Base-by-base conservation (phyloP, 192 early-diverging fungal genomes). In the Coemansia sp. region DNA sequence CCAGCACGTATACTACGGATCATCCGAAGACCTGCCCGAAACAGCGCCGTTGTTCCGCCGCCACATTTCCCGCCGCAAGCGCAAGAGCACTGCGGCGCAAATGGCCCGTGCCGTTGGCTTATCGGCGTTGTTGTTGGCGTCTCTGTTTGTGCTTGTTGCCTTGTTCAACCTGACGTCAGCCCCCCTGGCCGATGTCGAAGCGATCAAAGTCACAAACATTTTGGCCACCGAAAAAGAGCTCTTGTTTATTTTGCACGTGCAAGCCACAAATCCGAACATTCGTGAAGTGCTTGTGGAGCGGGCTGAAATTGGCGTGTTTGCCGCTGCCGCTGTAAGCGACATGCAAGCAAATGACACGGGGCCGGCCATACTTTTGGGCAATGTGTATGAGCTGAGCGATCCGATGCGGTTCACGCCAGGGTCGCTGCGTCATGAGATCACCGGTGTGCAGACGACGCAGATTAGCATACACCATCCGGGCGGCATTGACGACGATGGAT, bases 211-310 rank as follows among this genome's bases (percentile, higher is more conserved):
- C 43, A 71, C 81, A 16, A 74, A 85, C 52, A 85, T 89, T 4
- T 61, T 89, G 47, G 85, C 88, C 8, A 81, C 88, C 4, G 86
- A 89, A 24, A 88, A 87, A 66, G 87, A 88, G 63, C 72, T 89
- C 22, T 81, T 89, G 23, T 88, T 89, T 41, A 85, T 88, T 57
- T 61, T 89, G 54, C 83, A 88, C 58, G 66, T 89, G 9, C 63
- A 76, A 43, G 82, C 83, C 0, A 74, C 81, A 22, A 89, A 89
- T 55, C 71, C 67, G 10, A 87, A 87, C 53, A 69, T 83, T 38
- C 85, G 84, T 76, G 81, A 83, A 29, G 76, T 89, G 4, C 68
- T 82, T 51, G 66, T 89, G 9, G 73, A 81, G 26, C 71, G 81
- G 38, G 72, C 83, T 24, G 84, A 88, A 59, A 78, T 89, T 22